Evolutionary conservation across 108 stramenopile genomes (phyloP), one percentile per base, ranked within the genome.

Genomic region (Skeletonema menzelii): DNA sequence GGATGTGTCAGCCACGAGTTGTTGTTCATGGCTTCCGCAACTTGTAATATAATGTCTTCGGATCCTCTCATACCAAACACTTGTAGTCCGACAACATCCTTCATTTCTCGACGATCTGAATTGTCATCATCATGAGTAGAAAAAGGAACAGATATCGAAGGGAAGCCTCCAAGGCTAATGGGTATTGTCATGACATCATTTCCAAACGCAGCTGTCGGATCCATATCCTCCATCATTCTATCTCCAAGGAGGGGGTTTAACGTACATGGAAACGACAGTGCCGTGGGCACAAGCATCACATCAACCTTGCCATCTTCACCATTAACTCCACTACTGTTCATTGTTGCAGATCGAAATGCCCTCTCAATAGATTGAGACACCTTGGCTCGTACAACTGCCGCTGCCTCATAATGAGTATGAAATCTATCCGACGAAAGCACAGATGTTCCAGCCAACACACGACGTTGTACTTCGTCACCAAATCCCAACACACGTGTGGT

Each of bases 101-200:
- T 17, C n/a, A n/a, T n/a, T 17, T 34, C 11, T 42, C 57, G 24
- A 60, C 24, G 57, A 0, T 35, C 35, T 6, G 11, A 42, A 15
- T 42, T 42, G 20, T 37, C 28, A 32, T 35, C 42, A 69, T 27
- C 28, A 30, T 30, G 30, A n/a, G 53, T 37, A 8, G 37, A 34
- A 1, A 89, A 63, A 15, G 95, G 92, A 13, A 96, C 82, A n/a
- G 88, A 87, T 34, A 93, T 67, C 15, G 91, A 85, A 15, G 94
- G 94, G 17, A 94, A 82, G 10, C 94, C 94, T 28, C 88, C 91
- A 32, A 97, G 72, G 67, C 88, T 93, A 35, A 90, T 79, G 1
- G 94, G 94, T 35, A 95, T 87, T 22, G 96, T 97, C 94, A 97
- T 94, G 64, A 94, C 79, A 75, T 97, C 96, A 82, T 95, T 97